Evolutionary conservation across 805 yeast species (phyloP).

Genomic region (Teunomyces cretensis): DNA sequence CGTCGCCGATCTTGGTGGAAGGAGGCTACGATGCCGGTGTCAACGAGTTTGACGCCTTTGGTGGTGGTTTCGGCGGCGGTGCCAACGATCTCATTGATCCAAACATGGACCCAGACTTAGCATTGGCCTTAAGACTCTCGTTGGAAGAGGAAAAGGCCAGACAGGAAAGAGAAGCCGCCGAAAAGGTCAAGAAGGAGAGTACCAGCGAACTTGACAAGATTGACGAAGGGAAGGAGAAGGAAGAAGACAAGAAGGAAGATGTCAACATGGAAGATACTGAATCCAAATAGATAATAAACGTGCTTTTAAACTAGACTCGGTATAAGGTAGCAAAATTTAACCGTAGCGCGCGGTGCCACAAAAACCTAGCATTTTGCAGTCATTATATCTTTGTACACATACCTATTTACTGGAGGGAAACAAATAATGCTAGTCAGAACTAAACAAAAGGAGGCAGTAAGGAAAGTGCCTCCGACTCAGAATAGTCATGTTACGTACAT

Average conservation of each 20-base stretch:
- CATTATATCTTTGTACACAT: not conserved
- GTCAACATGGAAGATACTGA: constrained; percentile 10
- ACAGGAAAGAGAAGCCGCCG: constrained; percentile 70
- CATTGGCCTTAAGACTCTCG: constrained; percentile 90
- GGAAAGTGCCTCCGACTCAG: not conserved
- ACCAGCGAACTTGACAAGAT: constrained; percentile 30
- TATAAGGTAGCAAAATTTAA: not conserved
- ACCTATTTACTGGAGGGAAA: too few species aligned
- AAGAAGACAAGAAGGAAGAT: constrained; percentile 13
- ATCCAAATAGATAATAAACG: constrained; percentile 3
- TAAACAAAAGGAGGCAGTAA: not conserved
- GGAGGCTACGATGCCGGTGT: constrained; percentile 57
- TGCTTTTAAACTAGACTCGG: not conserved
- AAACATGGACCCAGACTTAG: constrained; percentile 93
- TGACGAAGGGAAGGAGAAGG: constrained; percentile 23
- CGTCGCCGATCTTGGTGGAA: constrained; percentile 70
- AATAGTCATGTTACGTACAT: constrained; percentile 11
- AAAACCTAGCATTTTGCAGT: not conserved
- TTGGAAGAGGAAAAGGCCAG: constrained; percentile 92
- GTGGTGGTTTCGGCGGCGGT: constrained; percentile 34
- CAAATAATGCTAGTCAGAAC: not conserved
- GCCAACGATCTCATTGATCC: constrained; percentile 59
- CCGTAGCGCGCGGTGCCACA: not conserved
- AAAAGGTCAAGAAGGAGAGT: constrained; percentile 23
- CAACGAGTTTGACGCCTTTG: constrained; percentile 44